Base-by-base conservation (phyloP, 371 early-diverging fungal species). In the Mucor circinelloides region DNA sequence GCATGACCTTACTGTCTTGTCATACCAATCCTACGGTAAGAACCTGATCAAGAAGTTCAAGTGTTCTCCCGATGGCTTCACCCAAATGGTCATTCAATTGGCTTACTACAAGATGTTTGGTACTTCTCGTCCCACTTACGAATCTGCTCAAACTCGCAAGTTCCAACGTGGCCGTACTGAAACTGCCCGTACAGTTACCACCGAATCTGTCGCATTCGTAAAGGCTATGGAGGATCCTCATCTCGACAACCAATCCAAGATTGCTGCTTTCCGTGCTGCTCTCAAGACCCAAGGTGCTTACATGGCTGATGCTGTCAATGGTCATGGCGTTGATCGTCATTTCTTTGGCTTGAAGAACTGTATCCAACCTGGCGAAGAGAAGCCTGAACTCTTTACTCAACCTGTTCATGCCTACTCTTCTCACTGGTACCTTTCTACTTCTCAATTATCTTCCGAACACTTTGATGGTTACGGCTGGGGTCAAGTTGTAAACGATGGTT, bases 381-480 rank as follows among this genome's bases (percentile, higher is more conserved):
- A 85, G 80, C 98, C 99, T 6, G 82, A 74, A 10, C 78, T 98
- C 28, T 97, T 96, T 76, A 78, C 82, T 5, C 96, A 98, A 72
- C 93, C 94, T 12, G 86, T 91, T 34, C 94, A 89, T 75, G 73
- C 86, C 30, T 83, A 87, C 69, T 91, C 95, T 28, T 86, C 85
- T 60, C 95, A 94, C 80, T 98, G 99, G 99, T 90, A 87, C 75
- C 75, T 98, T 40, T 95, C 95, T 21, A 97, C 97, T 2, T 95
- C 95, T 19, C 97, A 97, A 79, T 84, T 98, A 59, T 85, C 93
- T 3, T 90, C 92, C 58, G 96, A 97, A 73, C 79, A 93, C 80
- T 97, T 94, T 82, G 88, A 90, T 63, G 89, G 90, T 42, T 98
- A 96, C 73, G 99, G 99, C 10, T 98, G 97, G 96, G 96, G 97